Base-by-base conservation (phyloP, 768 basidiomycete species). In the Leccinum pellstonianum region DNA sequence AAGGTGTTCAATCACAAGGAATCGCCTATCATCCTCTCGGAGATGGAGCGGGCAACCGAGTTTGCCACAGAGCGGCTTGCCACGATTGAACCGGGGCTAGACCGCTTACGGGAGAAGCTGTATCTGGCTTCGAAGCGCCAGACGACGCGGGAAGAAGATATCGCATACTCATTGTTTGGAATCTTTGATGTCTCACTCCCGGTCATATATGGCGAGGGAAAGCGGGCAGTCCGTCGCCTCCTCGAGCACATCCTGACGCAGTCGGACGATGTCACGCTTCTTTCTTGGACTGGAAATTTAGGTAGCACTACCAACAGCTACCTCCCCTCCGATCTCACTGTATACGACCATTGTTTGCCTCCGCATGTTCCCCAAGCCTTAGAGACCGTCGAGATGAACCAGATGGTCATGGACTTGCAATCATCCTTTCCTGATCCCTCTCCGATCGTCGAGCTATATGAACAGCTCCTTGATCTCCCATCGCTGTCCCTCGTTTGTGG, bases 251-350 rank as follows among this genome's bases (percentile, higher is more conserved):
- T 48, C 47, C 47, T 48, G 41, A 43, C 41, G 41, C 23, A 19
- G 9, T 56, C 55, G 11, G 55, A 50, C 0, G 51, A 60, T 17
- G 55, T 52, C 48, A 55, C 41, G 4, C 29, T 60, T 35, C 49
- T 60, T 21, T 38, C 49, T 33, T 60, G 59, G 59, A 56, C 23
- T 4, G 59, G 59, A 10, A 23, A 31, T 0, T 31, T 8, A 10
- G 11, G 29, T 17, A 21, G 38, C 38, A 50, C 14, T 10, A 43
- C 55, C 15, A 38, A 60, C 3, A 60, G 49, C 19, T 55, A 38
- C 29, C 59, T 60, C 12, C 59, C 59, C 9, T 14, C 37, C 11
- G 37, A 60, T 5, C 41, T 63, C n/a, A n/a, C 38, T 3, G 60
- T 61, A 2, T 63, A 62, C 54, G 17, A 25, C 4, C 21, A 49